Evolutionary conservation across 192 early-diverging fungal species (phyloP), one percentile per base, ranked within the genome.

Genomic region (Ramicandelaber brevisporus): DNA sequence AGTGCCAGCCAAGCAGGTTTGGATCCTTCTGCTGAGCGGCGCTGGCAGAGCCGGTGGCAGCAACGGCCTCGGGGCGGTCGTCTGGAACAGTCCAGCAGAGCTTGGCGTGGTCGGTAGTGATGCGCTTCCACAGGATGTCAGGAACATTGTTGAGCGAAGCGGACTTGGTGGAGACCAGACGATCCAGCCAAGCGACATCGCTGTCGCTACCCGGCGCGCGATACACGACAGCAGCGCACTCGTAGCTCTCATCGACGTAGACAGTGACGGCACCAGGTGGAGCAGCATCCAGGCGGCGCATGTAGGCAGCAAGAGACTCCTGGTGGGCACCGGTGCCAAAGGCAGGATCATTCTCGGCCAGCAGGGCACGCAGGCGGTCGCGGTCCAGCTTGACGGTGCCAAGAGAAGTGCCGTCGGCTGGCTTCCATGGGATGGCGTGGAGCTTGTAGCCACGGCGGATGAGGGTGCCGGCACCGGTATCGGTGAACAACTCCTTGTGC

Each of bases 401-500:
- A 30, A 82, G 44, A 12, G 52, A 57, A 34, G 63, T 45, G 45
- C 69, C 63, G n/a, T n/a, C n/a, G n/a, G n/a, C n/a, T n/a, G n/a
- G n/a, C n/a, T n/a, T n/a, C n/a, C n/a, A n/a, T n/a, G n/a, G n/a
- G n/a, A n/a, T n/a, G 33, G 68, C 66, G 38, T 74, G 76, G 19
- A 99, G 54, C 33, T 74, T 68, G 68, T 95, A 73, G 17, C 88
- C 93, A 20, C 93, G 81, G 31, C 88, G 80, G 24, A 99, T 85
- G 28, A 99, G 59, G 3, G 93, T 99, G 15, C 88, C 89, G 4
- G 93, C 78, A n/a, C 93, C 89, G 34, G 64, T 69, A 50, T 95
- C 82, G 19, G 93, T 99, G 36, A 99, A 99, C 27, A 99, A 59
- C 53, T 99, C 93, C 63, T 99, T 99, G 59, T 95, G 93, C 21